These are phyloP conservation scores for Blastobotrys petasosporus DNA, from an alignment of 1,139 yeast genomes.

Conservation along the genomic window DNA sequence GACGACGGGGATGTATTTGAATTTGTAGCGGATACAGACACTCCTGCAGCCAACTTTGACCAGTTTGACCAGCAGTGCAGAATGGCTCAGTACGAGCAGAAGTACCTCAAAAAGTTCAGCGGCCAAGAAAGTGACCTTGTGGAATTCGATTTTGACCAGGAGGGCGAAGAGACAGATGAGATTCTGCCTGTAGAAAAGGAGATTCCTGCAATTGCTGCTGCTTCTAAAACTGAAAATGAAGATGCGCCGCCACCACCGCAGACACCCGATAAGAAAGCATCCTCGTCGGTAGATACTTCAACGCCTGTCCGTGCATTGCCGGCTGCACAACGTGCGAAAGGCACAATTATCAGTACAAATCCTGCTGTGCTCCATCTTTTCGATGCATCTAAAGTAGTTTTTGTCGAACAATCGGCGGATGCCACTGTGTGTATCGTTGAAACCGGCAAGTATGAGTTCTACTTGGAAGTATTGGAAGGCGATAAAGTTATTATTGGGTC, in stretches of 20 bases:
- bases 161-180: slow-evolving; percentile 12
- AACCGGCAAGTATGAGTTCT: slow-evolving; percentile 47
- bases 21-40: slow-evolving; percentile 64
- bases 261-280: not conserved
- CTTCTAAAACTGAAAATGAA: slow-evolving; percentile 9
- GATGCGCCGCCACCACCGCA: slow-evolving; percentile 8
- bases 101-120: slow-evolving; percentile 54
- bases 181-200: not conserved
- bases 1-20: slow-evolving; percentile 84
- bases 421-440: slow-evolving; percentile 42
- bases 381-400: slow-evolving; percentile 49
- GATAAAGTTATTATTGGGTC: slow-evolving; percentile 37
- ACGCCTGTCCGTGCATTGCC: slow-evolving; percentile 3
- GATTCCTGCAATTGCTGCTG: not conserved
- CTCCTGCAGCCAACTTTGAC: slow-evolving; percentile 52
- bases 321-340: slow-evolving; percentile 1
- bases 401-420: slow-evolving; percentile 40
- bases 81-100: slow-evolving; percentile 71
- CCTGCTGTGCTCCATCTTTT: slow-evolving; percentile 48
- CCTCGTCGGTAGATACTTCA: too few species aligned
- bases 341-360: slow-evolving; percentile 3
- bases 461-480: slow-evolving; percentile 40
- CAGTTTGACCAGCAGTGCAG: slow-evolving; percentile 58
- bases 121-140: slow-evolving; percentile 45
- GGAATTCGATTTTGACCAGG: slow-evolving; percentile 47